Evolutionary conservation across 2,329 filamentous ascomycete species (phyloP).

Genomic region (Phyllosticta ampelicida): DNA sequence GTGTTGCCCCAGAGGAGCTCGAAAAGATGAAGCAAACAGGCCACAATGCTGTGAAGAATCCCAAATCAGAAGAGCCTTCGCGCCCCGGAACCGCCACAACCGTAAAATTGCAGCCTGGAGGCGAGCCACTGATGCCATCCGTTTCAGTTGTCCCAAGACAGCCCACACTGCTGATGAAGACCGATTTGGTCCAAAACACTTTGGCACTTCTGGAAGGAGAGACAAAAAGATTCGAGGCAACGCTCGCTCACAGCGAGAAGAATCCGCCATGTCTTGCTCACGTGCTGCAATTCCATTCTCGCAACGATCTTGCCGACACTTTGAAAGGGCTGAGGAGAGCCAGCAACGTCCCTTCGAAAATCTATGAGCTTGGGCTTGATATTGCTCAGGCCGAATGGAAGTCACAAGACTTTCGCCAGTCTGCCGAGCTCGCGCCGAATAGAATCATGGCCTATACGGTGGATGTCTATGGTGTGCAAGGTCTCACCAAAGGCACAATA

Average conservation of each 20-base stretch:
- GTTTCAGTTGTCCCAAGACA: constrained; percentile 71
- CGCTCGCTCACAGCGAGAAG: constrained; percentile 55
- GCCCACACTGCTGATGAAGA: constrained; percentile 64
- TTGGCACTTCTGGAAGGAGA: constrained; percentile 93
- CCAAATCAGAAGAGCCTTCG: background rate
- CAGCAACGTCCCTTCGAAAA: constrained; percentile 66
- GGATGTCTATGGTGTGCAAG: constrained; percentile 1
- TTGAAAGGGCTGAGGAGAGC: constrained; percentile 64
- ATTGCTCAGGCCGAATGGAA: constrained; percentile 49
- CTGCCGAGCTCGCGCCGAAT: constrained; percentile 44
- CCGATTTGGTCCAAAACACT: constrained; percentile 70
- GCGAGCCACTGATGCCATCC: constrained; percentile 31
- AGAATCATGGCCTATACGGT: constrained; percentile 18
- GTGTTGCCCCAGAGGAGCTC: background rate
- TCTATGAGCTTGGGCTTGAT: constrained; percentile 78
- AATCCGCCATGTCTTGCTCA: constrained; percentile 63
- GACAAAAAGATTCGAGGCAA: constrained; percentile 63
- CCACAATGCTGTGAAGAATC: background rate
- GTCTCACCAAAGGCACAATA: constrained; percentile 3
- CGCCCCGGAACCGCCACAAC: constrained; percentile 5
- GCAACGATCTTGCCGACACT: constrained; percentile 73
- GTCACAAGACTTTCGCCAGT: constrained; percentile 1
- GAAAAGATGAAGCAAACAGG: constrained; percentile 6
- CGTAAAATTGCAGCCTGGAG: background rate
- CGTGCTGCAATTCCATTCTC: constrained; percentile 77